A percentile compares a stretch with the other conserved stretches of the same genome.
These are phyloP conservation scores for Pseudopyricularia cyperi DNA, from an alignment of 2,329 filamentous ascomycete genomes.

Conservation along the genomic window DNA sequence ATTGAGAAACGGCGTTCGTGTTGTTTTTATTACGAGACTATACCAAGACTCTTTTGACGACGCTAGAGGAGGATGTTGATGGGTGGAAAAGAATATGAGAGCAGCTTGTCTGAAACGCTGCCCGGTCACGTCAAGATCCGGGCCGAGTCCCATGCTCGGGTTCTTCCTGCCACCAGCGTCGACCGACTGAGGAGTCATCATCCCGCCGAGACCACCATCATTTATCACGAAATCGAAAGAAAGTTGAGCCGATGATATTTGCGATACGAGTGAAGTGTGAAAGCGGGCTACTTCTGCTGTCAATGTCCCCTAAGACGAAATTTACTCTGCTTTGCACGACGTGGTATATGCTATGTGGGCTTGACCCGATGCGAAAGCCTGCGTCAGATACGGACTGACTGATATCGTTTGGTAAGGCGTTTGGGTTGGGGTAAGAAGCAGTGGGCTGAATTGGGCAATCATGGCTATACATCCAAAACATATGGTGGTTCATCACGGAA, in stretches of 20 bases:
- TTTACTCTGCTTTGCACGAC: too few species aligned
- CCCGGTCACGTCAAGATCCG: not conserved
- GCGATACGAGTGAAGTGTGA: not conserved
- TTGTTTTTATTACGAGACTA: slow-evolving; percentile 3
- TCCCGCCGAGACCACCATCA: not conserved
- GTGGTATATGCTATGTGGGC: too few species aligned
- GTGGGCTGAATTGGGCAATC: too few species aligned
- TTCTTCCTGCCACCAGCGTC: not conserved
- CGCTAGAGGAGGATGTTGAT: not conserved
- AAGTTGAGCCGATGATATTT: not conserved
- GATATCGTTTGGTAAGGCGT: too few species aligned
- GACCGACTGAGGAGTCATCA: not conserved
- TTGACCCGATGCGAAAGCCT: too few species aligned
- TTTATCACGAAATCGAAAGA: not conserved
- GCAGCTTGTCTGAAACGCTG: not conserved
- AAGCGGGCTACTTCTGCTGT: not conserved
- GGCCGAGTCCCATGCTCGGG: not conserved
- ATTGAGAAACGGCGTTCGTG: slow-evolving; percentile 2
- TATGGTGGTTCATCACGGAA: too few species aligned
- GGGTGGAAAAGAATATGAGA: not conserved
- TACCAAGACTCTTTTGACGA: not conserved
- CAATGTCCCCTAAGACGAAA: too few species aligned
- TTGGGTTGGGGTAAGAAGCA: too few species aligned
- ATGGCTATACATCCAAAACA: too few species aligned
- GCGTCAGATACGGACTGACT: too few species aligned